phyloP scores from a whole-genome alignment of 2,329 filamentous ascomycete species.

The Clonostachys byssicola region DNA sequence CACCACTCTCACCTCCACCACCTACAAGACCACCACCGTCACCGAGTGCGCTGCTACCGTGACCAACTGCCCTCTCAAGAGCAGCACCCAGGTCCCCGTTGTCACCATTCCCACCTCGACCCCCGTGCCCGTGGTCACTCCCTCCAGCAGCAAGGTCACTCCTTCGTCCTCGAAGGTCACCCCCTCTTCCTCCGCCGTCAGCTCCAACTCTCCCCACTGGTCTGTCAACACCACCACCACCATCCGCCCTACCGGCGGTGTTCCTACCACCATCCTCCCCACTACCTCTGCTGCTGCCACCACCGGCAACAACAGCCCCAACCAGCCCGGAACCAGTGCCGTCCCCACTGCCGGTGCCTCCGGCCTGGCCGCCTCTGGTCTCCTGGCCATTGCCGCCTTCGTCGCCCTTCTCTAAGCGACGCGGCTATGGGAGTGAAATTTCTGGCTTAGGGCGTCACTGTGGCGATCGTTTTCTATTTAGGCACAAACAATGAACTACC shows the following conservation, averaged over 20 bases:
- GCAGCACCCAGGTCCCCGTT: constrained; percentile 11
- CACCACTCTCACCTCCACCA: constrained; percentile 38
- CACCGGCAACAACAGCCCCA: constrained; percentile 7
- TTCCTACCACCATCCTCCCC: constrained; percentile 8
- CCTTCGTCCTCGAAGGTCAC: constrained; percentile 13
- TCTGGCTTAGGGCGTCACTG: constrained; percentile 26
- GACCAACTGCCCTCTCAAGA: constrained; percentile 35
- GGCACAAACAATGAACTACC: not conserved
- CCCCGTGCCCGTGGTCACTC: constrained; percentile 9
- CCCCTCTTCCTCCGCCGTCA: constrained; percentile 8
- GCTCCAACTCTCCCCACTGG: constrained; percentile 11
- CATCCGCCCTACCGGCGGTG: constrained; percentile 13
- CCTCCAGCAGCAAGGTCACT: constrained; percentile 28
- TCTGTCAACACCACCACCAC: constrained; percentile 15
- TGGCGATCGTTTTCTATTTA: constrained; percentile 25
- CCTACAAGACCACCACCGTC: constrained; percentile 38
- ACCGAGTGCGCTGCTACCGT: constrained; percentile 39
- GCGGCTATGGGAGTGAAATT: constrained; percentile 15
- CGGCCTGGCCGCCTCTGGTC: not conserved
- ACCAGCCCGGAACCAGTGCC: constrained; percentile 6
- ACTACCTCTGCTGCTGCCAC: constrained; percentile 7
- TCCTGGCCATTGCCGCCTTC: not conserved
- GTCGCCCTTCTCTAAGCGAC: constrained; percentile 4
- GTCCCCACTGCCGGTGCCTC: constrained; percentile 1
- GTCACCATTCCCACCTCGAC: constrained; percentile 6